Base-by-base conservation (phyloP, 176 grass and related monocot genomes). In the Saccharum spontaneum region DNA sequence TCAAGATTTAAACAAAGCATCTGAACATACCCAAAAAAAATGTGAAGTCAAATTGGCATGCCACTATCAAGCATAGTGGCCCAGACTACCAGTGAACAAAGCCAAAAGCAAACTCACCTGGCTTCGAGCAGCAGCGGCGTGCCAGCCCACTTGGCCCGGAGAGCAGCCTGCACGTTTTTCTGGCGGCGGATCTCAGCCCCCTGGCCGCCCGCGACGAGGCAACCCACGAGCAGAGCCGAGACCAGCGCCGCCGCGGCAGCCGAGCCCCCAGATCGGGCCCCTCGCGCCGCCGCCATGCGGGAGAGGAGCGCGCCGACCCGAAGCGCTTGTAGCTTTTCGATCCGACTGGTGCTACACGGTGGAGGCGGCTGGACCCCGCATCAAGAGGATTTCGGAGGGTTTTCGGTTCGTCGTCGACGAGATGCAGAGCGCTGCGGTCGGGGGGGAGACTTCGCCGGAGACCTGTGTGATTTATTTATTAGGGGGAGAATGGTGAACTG, bases 111-210 rank as follows among this genome's bases (percentile, higher is more conserved):
- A 69, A 69, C 49, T 73, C 76, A 96, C 97, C 84, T 93, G 65
- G 97, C 93, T 90, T 99, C 91, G 71, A 94, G 92, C 80, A 99
- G 81, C 69, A 96, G 82, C 26, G 93, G 91, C 63, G 97, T 99
- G 24, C 93, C 97, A 12, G 90, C 84, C 97, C 93, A 99, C 85
- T 88, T 95, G 46, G 97, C 97, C 77, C 91, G 90, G 65, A 99
- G 89, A 15, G 93, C 84, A 48, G 91, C 93, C 79, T 96, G 91
- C 76, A 96, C 97, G 78, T 98, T 99, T 91, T 94, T 99, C 82
- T 91, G 89, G 78, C 89, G 84, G 69, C 84, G 89, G 77, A 86
- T 90, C 82, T 79, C 89, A 10, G 88, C 84, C 15, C 28, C 62
- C n/a, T 22, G 73, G 60, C 23, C 64, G 22, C 61, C 69, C 22